Percentiles rank a stretch among this genome's conserved stretches.
Evolutionary conservation across 352 stramenopile genomes (phyloP).

Genomic region (Globisporangium uncinulatum): DNA sequence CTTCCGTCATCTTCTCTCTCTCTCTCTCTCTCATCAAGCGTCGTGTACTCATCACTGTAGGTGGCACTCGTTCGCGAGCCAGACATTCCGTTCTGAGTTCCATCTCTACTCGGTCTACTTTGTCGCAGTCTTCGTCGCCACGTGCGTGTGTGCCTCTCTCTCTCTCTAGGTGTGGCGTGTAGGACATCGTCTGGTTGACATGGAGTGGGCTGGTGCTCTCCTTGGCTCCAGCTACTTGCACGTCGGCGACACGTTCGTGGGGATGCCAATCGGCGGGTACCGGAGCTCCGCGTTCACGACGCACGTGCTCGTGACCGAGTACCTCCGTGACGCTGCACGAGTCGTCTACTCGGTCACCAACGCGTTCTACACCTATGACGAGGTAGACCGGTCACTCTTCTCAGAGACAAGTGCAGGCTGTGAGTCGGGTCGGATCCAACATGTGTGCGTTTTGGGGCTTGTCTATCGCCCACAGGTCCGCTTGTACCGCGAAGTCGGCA

Average conservation of each 20-base stretch:
- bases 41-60: conserved; percentile 14
- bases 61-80: conserved; percentile 67
- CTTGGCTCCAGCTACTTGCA: conserved; percentile 47
- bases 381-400: conserved; percentile 26
- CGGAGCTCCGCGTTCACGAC: conserved; percentile 45
- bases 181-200: not conserved
- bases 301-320: conserved; percentile 35
- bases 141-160: conserved; percentile 25
- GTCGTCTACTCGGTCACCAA: conserved; percentile 66
- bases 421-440: not conserved
- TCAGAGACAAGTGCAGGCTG: not conserved
- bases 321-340: conserved; percentile 45
- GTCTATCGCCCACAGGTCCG: conserved; percentile 15
- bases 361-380: conserved; percentile 54
- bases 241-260: conserved; percentile 58
- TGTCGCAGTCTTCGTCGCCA: conserved; percentile 62
- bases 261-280: conserved; percentile 72
- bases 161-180: not conserved
- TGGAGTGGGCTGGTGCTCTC: not conserved
- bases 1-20: not conserved
- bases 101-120: conserved; percentile 80
- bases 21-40: too few relatives aligned
- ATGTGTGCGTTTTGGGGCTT: not conserved
- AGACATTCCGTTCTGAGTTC: conserved; percentile 69
- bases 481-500: conserved; percentile 47